These are phyloP conservation scores for Xylaria nigripes DNA, from an alignment of 495 filamentous ascomycete species.

Conservation along the genomic window DNA sequence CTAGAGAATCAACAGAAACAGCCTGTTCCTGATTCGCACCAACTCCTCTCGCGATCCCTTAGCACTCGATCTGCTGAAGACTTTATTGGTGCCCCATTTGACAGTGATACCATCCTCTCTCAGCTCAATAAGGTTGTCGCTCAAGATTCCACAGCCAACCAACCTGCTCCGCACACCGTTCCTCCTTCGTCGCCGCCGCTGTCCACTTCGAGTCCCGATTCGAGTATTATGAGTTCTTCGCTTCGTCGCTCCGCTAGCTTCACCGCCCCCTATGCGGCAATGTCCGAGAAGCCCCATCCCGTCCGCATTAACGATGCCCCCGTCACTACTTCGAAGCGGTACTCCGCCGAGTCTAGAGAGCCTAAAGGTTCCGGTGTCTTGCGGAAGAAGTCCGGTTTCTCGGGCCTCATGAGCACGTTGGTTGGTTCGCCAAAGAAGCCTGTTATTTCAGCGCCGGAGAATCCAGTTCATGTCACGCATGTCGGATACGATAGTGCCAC, in stretches of 20 bases:
- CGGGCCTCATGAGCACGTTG: slow-evolving; percentile 87
- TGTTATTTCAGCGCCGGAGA: slow-evolving; percentile 90
- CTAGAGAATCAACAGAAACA: slow-evolving; percentile 6
- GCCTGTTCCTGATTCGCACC: slow-evolving; percentile 25
- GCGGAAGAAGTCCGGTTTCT: slow-evolving; percentile 90
- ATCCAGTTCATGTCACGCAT: slow-evolving; percentile 95
- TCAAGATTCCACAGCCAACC: slow-evolving; percentile 34
- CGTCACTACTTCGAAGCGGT: slow-evolving; percentile 60
- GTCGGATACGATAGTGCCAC: slow-evolving; percentile 96
- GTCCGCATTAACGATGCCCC: slow-evolving; percentile 50
- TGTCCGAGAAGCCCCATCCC: slow-evolving; percentile 41
- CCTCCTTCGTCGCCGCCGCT: slow-evolving; percentile 42
- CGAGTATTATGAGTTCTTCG: slow-evolving; percentile 46
- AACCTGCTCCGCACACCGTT: slow-evolving; percentile 27
- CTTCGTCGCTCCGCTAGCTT: slow-evolving; percentile 79
- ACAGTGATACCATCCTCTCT: slow-evolving; percentile 60
- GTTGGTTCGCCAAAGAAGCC: slow-evolving; percentile 83
- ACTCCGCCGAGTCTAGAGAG: slow-evolving; percentile 73
- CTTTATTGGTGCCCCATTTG: slow-evolving; percentile 60
- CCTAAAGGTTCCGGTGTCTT: slow-evolving; percentile 47
- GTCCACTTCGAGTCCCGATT: slow-evolving; percentile 52
- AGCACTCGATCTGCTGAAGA: slow-evolving; percentile 61
- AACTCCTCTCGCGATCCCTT: slow-evolving; percentile 38
- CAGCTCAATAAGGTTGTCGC: slow-evolving; percentile 58
- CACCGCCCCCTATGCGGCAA: slow-evolving; percentile 45